These are phyloP conservation scores for Monosporozyma siamensis DNA, from an alignment of 805 yeast genomes.

Conservation along the genomic window DNA sequence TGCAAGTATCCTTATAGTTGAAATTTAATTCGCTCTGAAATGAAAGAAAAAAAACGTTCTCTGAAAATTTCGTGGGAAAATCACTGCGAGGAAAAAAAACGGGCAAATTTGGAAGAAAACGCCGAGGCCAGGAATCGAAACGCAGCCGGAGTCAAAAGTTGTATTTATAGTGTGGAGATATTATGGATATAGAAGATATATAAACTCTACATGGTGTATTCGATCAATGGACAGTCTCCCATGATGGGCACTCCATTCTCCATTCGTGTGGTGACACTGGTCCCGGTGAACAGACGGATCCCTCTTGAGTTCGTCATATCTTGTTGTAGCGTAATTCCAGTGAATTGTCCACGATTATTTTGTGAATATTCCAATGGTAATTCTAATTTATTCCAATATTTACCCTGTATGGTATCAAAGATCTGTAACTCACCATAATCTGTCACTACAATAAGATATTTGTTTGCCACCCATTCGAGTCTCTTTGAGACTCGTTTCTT, in stretches of 20 bases:
- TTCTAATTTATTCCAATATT: constrained; percentile 21
- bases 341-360: constrained; percentile 8
- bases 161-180: no score
- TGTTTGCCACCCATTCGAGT: constrained; percentile 13
- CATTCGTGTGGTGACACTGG: constrained; percentile 3
- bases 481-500: constrained; percentile 21
- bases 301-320: constrained; percentile 21
- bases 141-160: no score
- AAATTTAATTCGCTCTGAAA: neutral
- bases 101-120: no score
- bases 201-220: no score
- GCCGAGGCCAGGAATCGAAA: no score
- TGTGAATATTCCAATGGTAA: constrained; percentile 5
- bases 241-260: neutral
- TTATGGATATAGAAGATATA: no score
- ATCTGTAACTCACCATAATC: constrained; percentile 23
- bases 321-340: constrained; percentile 19
- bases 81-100: neutral
- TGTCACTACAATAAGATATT: constrained; percentile 17
- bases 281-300: constrained; percentile 17
- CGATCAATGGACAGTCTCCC: neutral
- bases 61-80: neutral
- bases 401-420: constrained; percentile 14
- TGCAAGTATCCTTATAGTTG: neutral
- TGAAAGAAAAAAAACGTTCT: neutral